These are phyloP conservation scores for Fusarium tanahbumbuense DNA, from an alignment of 2,329 filamentous ascomycete species.

Conservation along the genomic window DNA sequence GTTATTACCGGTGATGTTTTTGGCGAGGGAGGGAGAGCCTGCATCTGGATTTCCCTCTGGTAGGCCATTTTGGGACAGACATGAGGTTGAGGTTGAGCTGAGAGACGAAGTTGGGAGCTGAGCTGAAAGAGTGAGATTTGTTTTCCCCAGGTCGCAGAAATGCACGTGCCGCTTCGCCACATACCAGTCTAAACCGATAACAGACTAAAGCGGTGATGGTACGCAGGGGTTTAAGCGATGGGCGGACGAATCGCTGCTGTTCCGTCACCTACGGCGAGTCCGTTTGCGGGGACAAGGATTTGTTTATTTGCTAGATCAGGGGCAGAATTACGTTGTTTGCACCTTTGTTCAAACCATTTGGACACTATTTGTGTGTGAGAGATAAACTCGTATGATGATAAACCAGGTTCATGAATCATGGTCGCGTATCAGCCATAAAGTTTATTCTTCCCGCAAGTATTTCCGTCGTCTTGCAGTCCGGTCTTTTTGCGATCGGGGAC, in stretches of 20 bases:
- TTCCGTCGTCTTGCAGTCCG: neutral
- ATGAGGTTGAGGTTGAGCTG: neutral
- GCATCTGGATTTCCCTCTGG: constrained; percentile 36
- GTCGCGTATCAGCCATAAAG: neutral
- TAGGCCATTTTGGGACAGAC: constrained; percentile 41
- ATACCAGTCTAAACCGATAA: constrained; percentile 7
- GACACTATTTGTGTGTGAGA: neutral
- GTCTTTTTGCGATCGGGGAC: neutral
- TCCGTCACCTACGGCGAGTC: constrained; percentile 7
- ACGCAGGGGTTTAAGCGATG: neutral
- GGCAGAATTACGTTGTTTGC: no score
- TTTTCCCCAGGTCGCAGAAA: constrained; percentile 8
- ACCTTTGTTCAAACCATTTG: no score
- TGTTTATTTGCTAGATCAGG: neutral
- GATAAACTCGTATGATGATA: neutral
- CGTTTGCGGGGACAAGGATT: constrained; percentile 1
- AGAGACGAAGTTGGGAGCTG: neutral
- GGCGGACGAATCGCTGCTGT: neutral
- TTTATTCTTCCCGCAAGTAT: neutral
- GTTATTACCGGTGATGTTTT: neutral
- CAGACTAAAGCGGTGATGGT: neutral
- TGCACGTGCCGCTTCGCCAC: constrained; percentile 24
- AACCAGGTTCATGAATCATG: neutral
- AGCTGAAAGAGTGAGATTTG: neutral
- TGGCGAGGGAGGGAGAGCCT: constrained; percentile 12